Conservation (phyloP, 805 yeast species). For the Tetrapisispora fleetii region DNA sequence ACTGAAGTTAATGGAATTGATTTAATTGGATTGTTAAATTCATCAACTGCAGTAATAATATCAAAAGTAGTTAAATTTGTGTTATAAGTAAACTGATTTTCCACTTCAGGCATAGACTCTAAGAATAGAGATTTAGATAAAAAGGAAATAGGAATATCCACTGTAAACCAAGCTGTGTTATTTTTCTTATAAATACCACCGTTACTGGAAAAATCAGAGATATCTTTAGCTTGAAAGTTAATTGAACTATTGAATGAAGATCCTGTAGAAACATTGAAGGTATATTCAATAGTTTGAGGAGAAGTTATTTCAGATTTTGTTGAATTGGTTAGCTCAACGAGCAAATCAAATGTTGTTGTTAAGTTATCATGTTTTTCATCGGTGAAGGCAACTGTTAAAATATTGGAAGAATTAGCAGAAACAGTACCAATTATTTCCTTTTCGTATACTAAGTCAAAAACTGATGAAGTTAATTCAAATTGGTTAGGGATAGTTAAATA, state of each 20-base stretch:
- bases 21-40: conserved; percentile 19
- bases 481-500: conserved; percentile 19
- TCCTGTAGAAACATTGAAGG: conserved; percentile 17
- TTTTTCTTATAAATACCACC: conserved; percentile 18
- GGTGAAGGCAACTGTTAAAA: conserved; percentile 14
- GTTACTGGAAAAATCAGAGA: conserved; percentile 14
- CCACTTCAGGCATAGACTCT: conserved; percentile 11
- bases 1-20: conserved; percentile 18
- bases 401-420: conserved; percentile 12
- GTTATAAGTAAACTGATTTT: conserved; percentile 13
- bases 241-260: conserved; percentile 12
- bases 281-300: conserved; percentile 14
- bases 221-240: conserved; percentile 14
- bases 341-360: conserved; percentile 19
- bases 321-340: conserved; percentile 14
- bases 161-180: conserved; percentile 23
- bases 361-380: conserved; percentile 6
- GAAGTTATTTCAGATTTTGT: conserved; percentile 9
- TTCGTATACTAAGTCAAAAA: conserved; percentile 12
- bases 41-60: conserved; percentile 18
- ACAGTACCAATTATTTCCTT: conserved; percentile 15
- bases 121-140: conserved; percentile 13
- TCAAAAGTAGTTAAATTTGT: conserved; percentile 13
- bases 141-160: conserved; percentile 19
- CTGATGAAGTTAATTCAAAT: conserved; percentile 15